A percentile compares a stretch with the other conserved stretches of the same genome.
These are phyloP conservation scores for Lipomyces oligophaga DNA, from an alignment of 805 yeast species.

Conservation along the genomic window DNA sequence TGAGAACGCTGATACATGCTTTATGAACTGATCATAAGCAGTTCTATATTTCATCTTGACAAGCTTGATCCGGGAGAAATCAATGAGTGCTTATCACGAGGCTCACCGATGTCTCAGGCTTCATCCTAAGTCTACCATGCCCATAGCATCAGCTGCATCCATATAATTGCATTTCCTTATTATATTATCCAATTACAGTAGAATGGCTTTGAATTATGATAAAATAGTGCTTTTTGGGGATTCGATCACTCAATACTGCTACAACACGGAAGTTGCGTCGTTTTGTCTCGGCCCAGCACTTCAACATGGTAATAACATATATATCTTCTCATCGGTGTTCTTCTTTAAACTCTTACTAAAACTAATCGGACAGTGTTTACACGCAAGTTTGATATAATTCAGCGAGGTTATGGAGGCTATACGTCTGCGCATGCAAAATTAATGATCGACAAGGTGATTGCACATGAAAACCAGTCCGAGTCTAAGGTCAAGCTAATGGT, in stretches of 20 bases:
- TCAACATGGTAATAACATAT: conserved; percentile 33
- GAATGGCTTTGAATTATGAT: conserved; percentile 21
- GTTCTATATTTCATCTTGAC: no score
- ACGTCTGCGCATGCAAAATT: conserved; percentile 57
- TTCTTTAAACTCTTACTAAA: neutral
- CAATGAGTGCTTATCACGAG: no score
- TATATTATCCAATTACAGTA: no score
- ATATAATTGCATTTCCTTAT: no score
- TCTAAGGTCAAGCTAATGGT: conserved; percentile 37
- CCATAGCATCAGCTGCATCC: no score
- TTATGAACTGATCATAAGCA: no score
- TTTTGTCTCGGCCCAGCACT: conserved; percentile 54
- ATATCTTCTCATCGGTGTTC: neutral
- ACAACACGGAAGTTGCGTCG: conserved; percentile 38
- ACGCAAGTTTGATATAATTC: conserved; percentile 63
- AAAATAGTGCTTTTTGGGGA: conserved; percentile 66
- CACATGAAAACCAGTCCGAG: conserved; percentile 44
- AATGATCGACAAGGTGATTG: conserved; percentile 50
- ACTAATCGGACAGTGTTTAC: conserved; percentile 41
- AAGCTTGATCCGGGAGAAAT: no score
- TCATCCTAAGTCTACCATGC: no score
- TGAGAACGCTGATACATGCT: no score
- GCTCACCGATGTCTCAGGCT: no score
- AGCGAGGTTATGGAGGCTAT: conserved; percentile 77
- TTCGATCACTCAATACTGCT: conserved; percentile 60